phyloP scores from a whole-genome alignment of 2,329 filamentous ascomycete species.

The Leptographium flavum region DNA sequence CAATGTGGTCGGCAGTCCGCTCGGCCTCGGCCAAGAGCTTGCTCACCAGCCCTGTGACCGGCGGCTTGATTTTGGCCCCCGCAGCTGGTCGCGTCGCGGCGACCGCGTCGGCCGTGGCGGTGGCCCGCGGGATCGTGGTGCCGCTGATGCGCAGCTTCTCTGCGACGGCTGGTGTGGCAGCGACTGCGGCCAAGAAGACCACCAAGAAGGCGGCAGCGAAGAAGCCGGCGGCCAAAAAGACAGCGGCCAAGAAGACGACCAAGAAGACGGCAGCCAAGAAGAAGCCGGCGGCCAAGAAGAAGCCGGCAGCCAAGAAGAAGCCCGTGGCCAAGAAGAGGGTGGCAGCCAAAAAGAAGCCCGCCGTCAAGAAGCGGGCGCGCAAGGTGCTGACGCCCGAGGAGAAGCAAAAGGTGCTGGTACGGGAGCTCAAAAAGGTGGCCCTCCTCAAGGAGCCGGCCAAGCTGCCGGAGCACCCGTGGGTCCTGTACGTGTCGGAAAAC shows the following conservation, averaged over 20 bases:
- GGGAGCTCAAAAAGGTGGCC: slow-evolving; percentile 24
- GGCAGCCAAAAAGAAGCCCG: slow-evolving; percentile 13
- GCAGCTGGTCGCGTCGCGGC: neutral
- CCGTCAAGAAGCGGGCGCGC: slow-evolving; percentile 11
- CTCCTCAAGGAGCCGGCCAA: slow-evolving; percentile 24
- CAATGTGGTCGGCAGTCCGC: slow-evolving; percentile 10
- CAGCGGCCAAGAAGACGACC: slow-evolving; percentile 10
- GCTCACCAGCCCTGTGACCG: neutral
- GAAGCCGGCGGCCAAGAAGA: slow-evolving; percentile 11
- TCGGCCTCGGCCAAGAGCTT: slow-evolving; percentile 3
- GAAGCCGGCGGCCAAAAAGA: slow-evolving; percentile 15
- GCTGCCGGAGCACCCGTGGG: slow-evolving; percentile 21
- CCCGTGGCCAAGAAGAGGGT: slow-evolving; percentile 13
- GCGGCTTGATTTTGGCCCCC: neutral
- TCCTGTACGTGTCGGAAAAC: slow-evolving; percentile 21
- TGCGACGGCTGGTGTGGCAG: neutral
- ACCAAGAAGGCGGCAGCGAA: slow-evolving; percentile 15
- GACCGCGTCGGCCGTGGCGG: neutral
- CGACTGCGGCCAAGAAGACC: slow-evolving; percentile 8
- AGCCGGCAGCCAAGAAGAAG: neutral
- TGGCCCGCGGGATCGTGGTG: neutral
- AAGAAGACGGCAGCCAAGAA: slow-evolving; percentile 14
- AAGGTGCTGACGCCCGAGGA: slow-evolving; percentile 25
- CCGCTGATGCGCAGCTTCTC: slow-evolving; percentile 5
- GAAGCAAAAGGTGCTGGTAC: slow-evolving; percentile 19